Evolutionary conservation across 2,329 filamentous ascomycete species (phyloP).

Genomic region (Purpureocillium takamizusanense): DNA sequence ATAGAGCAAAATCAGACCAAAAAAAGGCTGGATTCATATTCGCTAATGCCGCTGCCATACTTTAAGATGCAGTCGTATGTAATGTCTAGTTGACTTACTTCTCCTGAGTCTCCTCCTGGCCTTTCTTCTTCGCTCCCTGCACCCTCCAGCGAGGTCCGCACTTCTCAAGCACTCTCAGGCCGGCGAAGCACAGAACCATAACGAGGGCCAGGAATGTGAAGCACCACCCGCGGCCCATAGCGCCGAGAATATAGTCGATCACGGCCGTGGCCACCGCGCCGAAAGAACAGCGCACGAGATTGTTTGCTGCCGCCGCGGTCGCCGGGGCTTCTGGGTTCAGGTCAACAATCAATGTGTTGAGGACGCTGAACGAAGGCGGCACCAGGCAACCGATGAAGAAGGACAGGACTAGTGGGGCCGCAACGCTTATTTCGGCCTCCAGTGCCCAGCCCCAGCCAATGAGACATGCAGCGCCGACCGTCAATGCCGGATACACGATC

Average conservation of each 20-base stretch:
- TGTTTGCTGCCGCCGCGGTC: conserved; percentile 55
- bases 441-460: conserved; percentile 51
- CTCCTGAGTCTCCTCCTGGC: not conserved
- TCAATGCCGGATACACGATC: conserved; percentile 44
- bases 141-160: conserved; percentile 41
- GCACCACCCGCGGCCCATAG: conserved; percentile 53
- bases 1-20: no score
- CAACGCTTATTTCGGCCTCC: conserved; percentile 39
- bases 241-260: conserved; percentile 47
- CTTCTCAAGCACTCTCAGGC: conserved; percentile 39
- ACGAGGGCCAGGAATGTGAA: conserved; percentile 49
- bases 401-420: conserved; percentile 44
- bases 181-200: conserved; percentile 36
- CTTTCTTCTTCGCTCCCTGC: conserved; percentile 29
- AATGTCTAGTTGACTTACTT: not conserved
- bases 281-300: conserved; percentile 51
- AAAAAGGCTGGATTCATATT: not conserved
- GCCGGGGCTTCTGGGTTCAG: conserved; percentile 51
- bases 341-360: conserved; percentile 57
- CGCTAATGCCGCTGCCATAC: conserved; percentile 8
- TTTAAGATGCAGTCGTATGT: not conserved
- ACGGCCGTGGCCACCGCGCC: conserved; percentile 51
- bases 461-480: conserved; percentile 41
- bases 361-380: conserved; percentile 53
- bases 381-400: conserved; percentile 49